Base-by-base conservation (phyloP, 306 rosid genomes). In the Trifolium pratense region DNA sequence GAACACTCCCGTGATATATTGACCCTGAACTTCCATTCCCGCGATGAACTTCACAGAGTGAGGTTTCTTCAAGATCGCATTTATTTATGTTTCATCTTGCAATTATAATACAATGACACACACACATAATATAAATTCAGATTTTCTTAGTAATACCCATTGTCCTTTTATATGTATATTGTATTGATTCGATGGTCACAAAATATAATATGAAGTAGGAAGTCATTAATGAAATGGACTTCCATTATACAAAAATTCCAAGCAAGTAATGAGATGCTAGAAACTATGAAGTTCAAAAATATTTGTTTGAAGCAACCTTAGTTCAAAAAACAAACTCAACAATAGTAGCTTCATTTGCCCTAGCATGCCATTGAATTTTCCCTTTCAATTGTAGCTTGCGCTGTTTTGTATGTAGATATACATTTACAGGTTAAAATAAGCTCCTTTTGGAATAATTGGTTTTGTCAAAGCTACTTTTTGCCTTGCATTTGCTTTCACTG, bases 401-500 rank as follows among this genome's bases (percentile, higher is more conserved):
- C 68, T 58, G 51, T 37, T 34, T 63, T 40, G 55, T 71, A 66
- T 76, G 51, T 14, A 67, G 45, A 75, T 21, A 52, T 26, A 37
- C 78, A 78, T 62, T 55, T 76, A 84, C 63, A 79, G 21, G 67
- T 60, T 72, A 70, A 37, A 78, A 68, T 74, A 49, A 70, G 56
- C 21, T 42, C 20, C 4, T 43, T 60, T 73, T 45, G 34, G 20
- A 79, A 72, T 25, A 80, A 77, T 77, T 53, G 46, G 77, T 73
- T 49, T 53, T 16, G 20, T 14, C 23, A 49, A 75, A 46, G 71
- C 67, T 53, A 78, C 60, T 52, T 65, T 68, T 57, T 32, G 61
- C 60, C 65, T 60, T 61, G 80, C 70, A 80, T 46, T 60, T 67
- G 62, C 80, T 80, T 77, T 73, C 78, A 23, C 75, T 80, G 74